phyloP scores from a whole-genome alignment of 2,329 filamentous ascomycete species.

The Cytospora schulzeri region DNA sequence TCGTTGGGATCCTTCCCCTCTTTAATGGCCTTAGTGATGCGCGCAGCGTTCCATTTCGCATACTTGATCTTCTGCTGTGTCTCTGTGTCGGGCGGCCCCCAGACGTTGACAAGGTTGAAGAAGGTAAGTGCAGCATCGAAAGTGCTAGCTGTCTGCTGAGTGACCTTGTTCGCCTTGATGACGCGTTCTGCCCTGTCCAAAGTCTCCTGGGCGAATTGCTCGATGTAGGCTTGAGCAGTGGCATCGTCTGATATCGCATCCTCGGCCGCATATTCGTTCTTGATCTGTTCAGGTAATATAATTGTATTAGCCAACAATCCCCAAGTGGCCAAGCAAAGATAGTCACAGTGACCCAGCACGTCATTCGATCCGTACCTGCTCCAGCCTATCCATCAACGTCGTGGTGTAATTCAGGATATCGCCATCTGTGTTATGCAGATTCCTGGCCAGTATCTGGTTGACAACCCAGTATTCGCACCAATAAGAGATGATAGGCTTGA shows the following conservation, averaged over 20 bases:
- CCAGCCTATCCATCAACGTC: constrained; percentile 86
- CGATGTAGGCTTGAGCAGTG: constrained; percentile 87
- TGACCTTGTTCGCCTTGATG: constrained; percentile 80
- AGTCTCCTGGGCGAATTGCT: constrained; percentile 89
- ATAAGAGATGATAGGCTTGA: constrained; percentile 88
- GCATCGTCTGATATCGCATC: constrained; percentile 84
- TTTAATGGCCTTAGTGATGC: constrained; percentile 88
- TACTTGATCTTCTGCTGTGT: constrained; percentile 88
- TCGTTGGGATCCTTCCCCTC: constrained; percentile 90
- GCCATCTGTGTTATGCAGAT: constrained; percentile 75
- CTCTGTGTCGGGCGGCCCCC: constrained; percentile 75
- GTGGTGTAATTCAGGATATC: constrained; percentile 82
- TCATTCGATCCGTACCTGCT: constrained; percentile 58
- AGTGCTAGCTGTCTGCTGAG: constrained; percentile 89
- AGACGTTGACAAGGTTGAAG: constrained; percentile 83
- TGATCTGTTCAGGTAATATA: constrained; percentile 52
- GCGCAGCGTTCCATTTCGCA: constrained; percentile 91
- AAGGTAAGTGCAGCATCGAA: constrained; percentile 93
- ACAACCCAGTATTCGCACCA: constrained; percentile 98
- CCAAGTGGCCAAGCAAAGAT: too few species aligned
- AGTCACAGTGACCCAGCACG: neutral
- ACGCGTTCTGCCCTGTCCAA: constrained; percentile 83
- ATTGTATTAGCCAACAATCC: constrained; percentile 15
- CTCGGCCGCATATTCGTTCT: constrained; percentile 72
- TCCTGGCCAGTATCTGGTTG: constrained; percentile 82